phyloP scores from a whole-genome alignment of 441 rosid species.

The Sinapis alba region DNA sequence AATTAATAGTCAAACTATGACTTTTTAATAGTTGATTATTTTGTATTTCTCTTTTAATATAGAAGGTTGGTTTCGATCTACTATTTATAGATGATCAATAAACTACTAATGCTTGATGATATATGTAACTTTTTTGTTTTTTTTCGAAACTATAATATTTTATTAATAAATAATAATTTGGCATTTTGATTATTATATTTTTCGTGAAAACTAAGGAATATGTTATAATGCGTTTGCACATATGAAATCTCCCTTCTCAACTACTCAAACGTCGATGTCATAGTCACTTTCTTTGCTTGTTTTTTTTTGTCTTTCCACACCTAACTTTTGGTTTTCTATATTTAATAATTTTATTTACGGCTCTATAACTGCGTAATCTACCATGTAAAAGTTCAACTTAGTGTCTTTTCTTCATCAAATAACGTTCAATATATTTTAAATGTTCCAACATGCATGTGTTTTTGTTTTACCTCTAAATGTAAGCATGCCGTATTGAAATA shows the following conservation, averaged over 20 bases:
- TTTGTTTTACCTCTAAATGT: not conserved
- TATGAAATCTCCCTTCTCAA: constrained; percentile 40
- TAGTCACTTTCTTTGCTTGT: constrained; percentile 29
- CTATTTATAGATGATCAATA: not conserved
- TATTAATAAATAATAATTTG: not conserved
- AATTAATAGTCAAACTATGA: too few species aligned
- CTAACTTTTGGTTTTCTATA: constrained; percentile 21
- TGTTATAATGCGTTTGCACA: constrained; percentile 38
- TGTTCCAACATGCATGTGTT: not conserved
- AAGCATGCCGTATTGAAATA: constrained; percentile 10
- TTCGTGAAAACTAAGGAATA: constrained; percentile 40
- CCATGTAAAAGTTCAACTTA: constrained; percentile 3
- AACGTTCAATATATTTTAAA: not conserved
- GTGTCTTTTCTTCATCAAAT: not conserved
- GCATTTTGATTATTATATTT: constrained; percentile 20
- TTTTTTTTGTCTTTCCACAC: constrained; percentile 31
- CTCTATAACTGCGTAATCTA: constrained; percentile 25
- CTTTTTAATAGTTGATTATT: too few species aligned
- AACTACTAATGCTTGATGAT: constrained; percentile 2
- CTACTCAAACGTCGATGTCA: constrained; percentile 43
- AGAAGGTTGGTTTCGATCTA: not conserved
- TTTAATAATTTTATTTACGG: constrained; percentile 5
- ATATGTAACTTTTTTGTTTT: not conserved
- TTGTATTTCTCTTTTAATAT: too few species aligned
- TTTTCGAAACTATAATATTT: not conserved